Evolutionary conservation across 495 filamentous ascomycete genomes (phyloP).

Genomic region (Podospora anserina): DNA sequence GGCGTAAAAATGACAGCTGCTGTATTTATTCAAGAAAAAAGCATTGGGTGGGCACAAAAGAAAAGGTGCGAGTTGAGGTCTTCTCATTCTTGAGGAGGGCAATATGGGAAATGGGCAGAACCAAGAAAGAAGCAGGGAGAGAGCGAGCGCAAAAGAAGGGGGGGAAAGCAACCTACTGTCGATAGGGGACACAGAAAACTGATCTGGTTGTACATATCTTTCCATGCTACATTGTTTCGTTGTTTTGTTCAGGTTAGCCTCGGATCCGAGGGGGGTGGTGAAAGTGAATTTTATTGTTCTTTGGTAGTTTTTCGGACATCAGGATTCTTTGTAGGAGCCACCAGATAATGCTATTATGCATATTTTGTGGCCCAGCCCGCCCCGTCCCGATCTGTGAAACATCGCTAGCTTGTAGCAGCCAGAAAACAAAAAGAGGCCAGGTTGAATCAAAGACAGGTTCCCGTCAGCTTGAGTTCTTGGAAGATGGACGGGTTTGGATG

Average conservation of each 20-base stretch:
- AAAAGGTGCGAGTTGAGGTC: background rate
- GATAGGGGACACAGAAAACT: background rate
- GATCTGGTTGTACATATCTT: slow-evolving; percentile 3
- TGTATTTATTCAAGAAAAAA: background rate
- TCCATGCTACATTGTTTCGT: background rate
- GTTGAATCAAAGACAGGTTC: background rate
- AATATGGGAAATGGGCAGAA: background rate
- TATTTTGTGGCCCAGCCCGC: background rate
- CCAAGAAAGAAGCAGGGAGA: background rate
- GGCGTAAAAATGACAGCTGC: background rate
- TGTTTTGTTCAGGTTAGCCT: background rate
- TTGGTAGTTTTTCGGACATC: background rate
- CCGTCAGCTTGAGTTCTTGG: background rate
- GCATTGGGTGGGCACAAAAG: background rate
- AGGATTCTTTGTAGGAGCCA: background rate
- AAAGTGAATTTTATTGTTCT: background rate
- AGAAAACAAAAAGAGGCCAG: background rate
- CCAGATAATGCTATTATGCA: slow-evolving; percentile 7
- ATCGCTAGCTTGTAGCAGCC: background rate
- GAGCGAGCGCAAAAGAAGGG: background rate
- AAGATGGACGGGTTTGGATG: background rate
- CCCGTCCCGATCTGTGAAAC: background rate
- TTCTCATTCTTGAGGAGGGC: background rate
- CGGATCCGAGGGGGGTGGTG: background rate
- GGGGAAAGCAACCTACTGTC: background rate